Evolutionary conservation across 2,329 filamentous ascomycete genomes (phyloP).

Genomic region (Hypoxylon sp.): DNA sequence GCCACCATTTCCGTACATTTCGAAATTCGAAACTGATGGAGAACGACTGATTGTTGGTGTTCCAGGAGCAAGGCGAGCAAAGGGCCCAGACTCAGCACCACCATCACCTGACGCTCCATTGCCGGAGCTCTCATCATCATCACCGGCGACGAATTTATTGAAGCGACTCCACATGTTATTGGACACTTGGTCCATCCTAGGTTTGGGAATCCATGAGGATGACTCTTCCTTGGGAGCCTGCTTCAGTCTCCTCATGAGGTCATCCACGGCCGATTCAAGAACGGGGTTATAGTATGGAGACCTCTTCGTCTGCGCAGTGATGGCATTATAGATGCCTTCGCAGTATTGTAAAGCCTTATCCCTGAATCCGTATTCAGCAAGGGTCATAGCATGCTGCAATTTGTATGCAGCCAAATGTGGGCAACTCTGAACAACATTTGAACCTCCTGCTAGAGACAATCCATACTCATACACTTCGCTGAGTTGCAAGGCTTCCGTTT

Average conservation of each 20-base stretch:
- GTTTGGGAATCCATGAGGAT: slow-evolving; percentile 92
- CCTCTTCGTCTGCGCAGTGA: slow-evolving; percentile 84
- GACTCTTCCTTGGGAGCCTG: slow-evolving; percentile 87
- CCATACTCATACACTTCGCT: slow-evolving; percentile 97
- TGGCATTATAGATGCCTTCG: slow-evolving; percentile 82
- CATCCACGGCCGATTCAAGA: slow-evolving; percentile 83
- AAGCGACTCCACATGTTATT: slow-evolving; percentile 92
- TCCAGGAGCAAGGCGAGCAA: slow-evolving; percentile 83
- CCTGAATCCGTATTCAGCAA: slow-evolving; percentile 87
- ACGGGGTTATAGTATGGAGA: slow-evolving; percentile 88
- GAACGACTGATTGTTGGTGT: slow-evolving; percentile 82
- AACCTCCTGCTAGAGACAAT: slow-evolving; percentile 76
- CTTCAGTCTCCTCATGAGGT: slow-evolving; percentile 85
- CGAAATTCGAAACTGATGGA: slow-evolving; percentile 78
- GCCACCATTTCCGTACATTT: slow-evolving; percentile 74
- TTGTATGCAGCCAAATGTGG: slow-evolving; percentile 94
- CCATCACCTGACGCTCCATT: slow-evolving; percentile 70
- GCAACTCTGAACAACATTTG: slow-evolving; percentile 69
- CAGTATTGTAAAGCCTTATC: slow-evolving; percentile 93
- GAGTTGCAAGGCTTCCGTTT: slow-evolving; percentile 90
- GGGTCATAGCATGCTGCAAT: slow-evolving; percentile 84
- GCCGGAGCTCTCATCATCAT: slow-evolving; percentile 79
- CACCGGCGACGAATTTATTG: slow-evolving; percentile 95
- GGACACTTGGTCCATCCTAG: slow-evolving; percentile 95
- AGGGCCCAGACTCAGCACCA: slow-evolving; percentile 79